Evolutionary conservation across 2,329 filamentous ascomycete genomes (phyloP).

Genomic region (Bipolaris sorokiniana): DNA sequence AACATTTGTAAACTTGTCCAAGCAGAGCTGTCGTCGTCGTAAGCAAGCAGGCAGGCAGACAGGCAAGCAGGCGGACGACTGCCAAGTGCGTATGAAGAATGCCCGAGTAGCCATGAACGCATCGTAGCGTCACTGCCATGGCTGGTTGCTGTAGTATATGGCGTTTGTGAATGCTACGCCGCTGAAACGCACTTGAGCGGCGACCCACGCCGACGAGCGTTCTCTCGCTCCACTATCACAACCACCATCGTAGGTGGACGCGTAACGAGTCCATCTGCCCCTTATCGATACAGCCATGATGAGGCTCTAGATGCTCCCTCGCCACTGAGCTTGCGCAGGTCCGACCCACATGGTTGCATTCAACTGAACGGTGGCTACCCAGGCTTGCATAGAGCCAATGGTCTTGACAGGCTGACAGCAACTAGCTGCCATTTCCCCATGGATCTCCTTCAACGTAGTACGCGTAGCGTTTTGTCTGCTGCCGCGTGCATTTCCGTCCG

Average conservation of each 20-base stretch:
- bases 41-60: background rate
- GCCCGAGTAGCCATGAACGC: background rate
- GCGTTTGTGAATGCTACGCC: conserved; percentile 12
- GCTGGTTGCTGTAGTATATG: conserved; percentile 6
- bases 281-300: conserved; percentile 25
- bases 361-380: conserved; percentile 20
- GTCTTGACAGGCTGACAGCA: conserved; percentile 15
- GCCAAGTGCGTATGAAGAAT: background rate
- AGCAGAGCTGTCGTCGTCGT: no score
- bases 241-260: conserved; percentile 38
- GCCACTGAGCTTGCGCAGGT: conserved; percentile 30
- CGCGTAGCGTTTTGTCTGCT: conserved; percentile 29
- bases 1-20: background rate
- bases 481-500: conserved; percentile 23
- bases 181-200: conserved; percentile 31
- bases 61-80: background rate
- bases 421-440: conserved; percentile 14
- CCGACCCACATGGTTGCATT: conserved; percentile 18
- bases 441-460: conserved; percentile 19
- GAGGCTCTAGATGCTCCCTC: conserved; percentile 13
- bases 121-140: background rate
- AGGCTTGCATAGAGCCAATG: conserved; percentile 14
- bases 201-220: conserved; percentile 22
- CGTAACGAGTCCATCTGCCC: conserved; percentile 37
- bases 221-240: conserved; percentile 39